A percentile compares a stretch with the other conserved stretches of the same genome.
Evolutionary conservation across 768 basidiomycete genomes (phyloP).

Genomic region (Boletus tomentosulus): DNA sequence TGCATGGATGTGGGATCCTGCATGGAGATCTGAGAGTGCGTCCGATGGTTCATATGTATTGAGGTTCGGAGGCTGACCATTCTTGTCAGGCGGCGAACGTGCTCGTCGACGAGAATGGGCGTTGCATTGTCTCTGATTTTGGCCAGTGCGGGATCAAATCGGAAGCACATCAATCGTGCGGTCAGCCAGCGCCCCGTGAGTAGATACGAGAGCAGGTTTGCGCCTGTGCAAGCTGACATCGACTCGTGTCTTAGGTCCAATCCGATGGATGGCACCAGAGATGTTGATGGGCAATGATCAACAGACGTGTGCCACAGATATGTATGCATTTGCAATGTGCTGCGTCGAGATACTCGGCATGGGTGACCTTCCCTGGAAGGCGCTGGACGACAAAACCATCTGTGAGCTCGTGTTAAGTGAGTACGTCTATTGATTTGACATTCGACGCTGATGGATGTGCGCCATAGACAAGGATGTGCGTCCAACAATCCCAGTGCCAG

Average conservation of each 20-base stretch:
- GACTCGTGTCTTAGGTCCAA: conserved; percentile 46
- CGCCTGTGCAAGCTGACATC: not conserved
- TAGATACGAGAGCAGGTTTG: not conserved
- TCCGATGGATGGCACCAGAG: conserved; percentile 73
- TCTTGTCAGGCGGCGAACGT: conserved; percentile 62
- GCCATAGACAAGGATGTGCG: conserved; percentile 46
- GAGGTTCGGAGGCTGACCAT: not conserved
- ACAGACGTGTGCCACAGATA: conserved; percentile 55
- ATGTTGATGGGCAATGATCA: conserved; percentile 45
- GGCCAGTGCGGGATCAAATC: conserved; percentile 78
- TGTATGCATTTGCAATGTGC: conserved; percentile 66
- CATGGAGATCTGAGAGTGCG: conserved; percentile 81
- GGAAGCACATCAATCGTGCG: conserved; percentile 61
- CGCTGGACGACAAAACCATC: conserved; percentile 48
- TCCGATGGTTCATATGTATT: not conserved
- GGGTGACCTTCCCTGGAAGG: conserved; percentile 58
- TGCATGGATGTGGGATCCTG: conserved; percentile 63
- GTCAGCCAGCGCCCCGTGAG: conserved; percentile 43
- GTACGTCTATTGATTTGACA: conserved; percentile 11
- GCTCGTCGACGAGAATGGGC: conserved; percentile 61
- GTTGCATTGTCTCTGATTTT: conserved; percentile 78
- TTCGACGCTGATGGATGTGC: conserved; percentile 16
- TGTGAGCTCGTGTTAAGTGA: conserved; percentile 48
- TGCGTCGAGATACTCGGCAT: conserved; percentile 62
- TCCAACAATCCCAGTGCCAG: conserved; percentile 41